Evolutionary conservation across 2,329 filamentous ascomycete genomes (phyloP).

Genomic region (Pseudogymnoascus pannorum): DNA sequence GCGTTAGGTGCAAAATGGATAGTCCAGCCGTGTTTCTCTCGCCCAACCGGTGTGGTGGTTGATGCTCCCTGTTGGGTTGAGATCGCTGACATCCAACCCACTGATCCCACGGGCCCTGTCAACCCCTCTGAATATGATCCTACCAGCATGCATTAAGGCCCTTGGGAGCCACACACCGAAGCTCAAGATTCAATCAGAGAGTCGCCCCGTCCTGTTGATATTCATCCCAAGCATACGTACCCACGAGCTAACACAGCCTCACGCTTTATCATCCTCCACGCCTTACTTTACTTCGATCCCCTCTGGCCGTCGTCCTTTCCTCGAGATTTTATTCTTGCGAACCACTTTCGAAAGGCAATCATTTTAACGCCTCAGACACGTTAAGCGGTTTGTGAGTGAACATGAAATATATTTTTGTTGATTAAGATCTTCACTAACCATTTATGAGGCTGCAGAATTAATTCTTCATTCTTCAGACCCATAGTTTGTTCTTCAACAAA

Average conservation of each 20-base stretch:
- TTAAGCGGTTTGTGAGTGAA: background rate
- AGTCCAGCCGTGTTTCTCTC: background rate
- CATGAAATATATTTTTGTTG: background rate
- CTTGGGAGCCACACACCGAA: background rate
- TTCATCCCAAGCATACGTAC: too few relatives aligned
- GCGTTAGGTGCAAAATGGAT: too few relatives aligned
- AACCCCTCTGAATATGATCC: background rate
- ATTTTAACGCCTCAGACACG: background rate
- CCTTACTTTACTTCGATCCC: background rate
- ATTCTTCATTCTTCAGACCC: background rate
- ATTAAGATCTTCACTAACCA: background rate
- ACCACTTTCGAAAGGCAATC: background rate
- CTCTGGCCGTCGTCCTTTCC: background rate
- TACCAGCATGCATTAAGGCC: slow-evolving; percentile 2
- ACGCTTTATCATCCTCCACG: background rate
- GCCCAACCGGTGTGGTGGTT: background rate
- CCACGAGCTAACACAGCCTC: background rate
- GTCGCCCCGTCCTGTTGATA: background rate
- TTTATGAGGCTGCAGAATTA: background rate
- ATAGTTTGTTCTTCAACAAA: background rate
- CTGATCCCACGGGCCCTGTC: background rate
- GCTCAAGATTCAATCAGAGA: background rate
- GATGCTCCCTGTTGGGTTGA: background rate
- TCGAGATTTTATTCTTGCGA: background rate
- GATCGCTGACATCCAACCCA: background rate